Evolutionary conservation across 495 filamentous ascomycete species (phyloP), one percentile per base, ranked within the genome.

Genomic region (Tuber umbilicatum): DNA sequence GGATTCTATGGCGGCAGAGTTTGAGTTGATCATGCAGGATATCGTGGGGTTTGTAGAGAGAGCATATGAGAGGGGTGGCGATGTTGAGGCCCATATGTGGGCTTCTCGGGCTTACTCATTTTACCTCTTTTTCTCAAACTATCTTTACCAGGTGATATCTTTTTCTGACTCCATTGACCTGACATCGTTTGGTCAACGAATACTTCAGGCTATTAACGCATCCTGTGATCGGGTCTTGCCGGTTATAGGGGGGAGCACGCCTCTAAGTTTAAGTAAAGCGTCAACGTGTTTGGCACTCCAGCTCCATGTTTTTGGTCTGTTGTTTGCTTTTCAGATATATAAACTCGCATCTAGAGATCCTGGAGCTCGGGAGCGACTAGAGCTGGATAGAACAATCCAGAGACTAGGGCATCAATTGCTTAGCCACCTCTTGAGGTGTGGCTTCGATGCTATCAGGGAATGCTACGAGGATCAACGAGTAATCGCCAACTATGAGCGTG

Each of bases 1-100:
- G 72, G 91, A 92, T 12, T 83, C 81, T 45, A 87, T 90, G 4
- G 90, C 90, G 17, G 90, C 91, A 1, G 89, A 94, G 75, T 87
- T 89, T 72, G 75, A 87, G 19, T 80, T 76, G 21, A 83, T 88
- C 40, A 83, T 84, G 72, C 72, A 84, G 16, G 85, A 87, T 67
- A 80, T 89, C 35, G 81, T 87, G 21, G 76, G 79, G 31, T 82
- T 78, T 55, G 84, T 87, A n/a, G 75, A 79, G 21, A 74, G 74
- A 47, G 77, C 14, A 69, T 70, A 31, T 21, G 39, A 21, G 21
- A 37, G 82, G 71, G 35, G 75, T 70, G 42, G 76, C 64, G 72
- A 64, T 43, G 71, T 42, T 70, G 75, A 72, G 60, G 68, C 73
- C 31, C 71, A 75, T 45, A 27, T 72, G 27, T 73, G 75, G 64